Evolutionary conservation across 2,329 filamentous ascomycete species (phyloP), one percentile per base, ranked within the genome.

Genomic region (Fusarium sp.): DNA sequence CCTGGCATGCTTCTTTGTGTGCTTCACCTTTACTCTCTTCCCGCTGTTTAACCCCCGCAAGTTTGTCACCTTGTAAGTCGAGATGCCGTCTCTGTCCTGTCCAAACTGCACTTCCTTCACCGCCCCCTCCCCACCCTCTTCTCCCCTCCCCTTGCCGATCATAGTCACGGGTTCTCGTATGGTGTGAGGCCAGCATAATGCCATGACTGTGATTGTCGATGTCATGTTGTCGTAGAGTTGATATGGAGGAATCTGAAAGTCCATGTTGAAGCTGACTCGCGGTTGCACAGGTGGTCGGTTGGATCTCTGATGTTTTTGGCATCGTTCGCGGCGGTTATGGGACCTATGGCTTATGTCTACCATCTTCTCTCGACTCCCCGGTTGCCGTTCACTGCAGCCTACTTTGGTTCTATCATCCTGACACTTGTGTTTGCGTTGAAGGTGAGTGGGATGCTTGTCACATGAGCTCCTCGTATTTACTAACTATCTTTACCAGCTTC

Each of bases 241-340:
- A 56, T 57, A 77, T 71, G 58, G 64, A 48, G 65, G 72, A 45
- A 31, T 66, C 39, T 54, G 9, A 64, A 70, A 77, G 66, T 48
- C 71, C 68, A 67, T 66, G 31, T 61, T 29, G 35, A 69, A 45
- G 74, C 81, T 83, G 79, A 83, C 68, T 43, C 63, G 70, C 33
- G 56, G 33, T 63, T 57, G 61, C 65, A 69, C 84, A 98, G 97
- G 87, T 99, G 97, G 97, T 95, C 96, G 59, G 92, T 98, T 82
- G 97, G 95, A 65, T 98, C 96, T 58, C 81, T 94, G 58, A 89
- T 99, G 76, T 98, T 98, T 87, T 89, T 98, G 79, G 90, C 91
- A 77, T 98, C 95, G 77, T 99, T 97, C 89, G 95, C 95, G 29
- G 94, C 96, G 76, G 90, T 98, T 85, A 97, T 98, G 94, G 97